These are phyloP conservation scores for Rubia yunnanensis DNA, from an alignment of 257 asterid species.

Conservation along the genomic window DNA sequence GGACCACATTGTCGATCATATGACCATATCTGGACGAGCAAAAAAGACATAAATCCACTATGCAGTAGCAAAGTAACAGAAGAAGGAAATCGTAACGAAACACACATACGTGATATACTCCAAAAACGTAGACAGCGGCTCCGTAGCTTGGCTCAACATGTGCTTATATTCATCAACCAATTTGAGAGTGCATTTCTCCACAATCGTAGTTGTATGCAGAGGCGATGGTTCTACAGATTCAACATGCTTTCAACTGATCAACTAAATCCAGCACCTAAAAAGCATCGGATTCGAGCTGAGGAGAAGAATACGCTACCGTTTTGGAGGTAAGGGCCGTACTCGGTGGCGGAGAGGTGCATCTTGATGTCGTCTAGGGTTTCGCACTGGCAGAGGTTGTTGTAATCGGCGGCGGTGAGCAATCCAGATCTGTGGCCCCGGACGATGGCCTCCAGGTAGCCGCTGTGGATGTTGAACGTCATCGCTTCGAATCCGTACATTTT, in stretches of 20 bases:
- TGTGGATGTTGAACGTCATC: slow-evolving; percentile 77
- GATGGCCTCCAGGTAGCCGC: slow-evolving; percentile 89
- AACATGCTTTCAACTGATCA: background rate
- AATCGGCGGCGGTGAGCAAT: slow-evolving; percentile 83
- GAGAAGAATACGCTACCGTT: slow-evolving; percentile 35
- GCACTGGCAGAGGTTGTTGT: slow-evolving; percentile 89
- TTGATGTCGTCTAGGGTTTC: slow-evolving; percentile 83
- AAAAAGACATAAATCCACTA: slow-evolving; percentile 1
- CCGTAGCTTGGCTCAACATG: slow-evolving; percentile 90
- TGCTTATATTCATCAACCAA: slow-evolving; percentile 86
- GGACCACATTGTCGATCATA: slow-evolving; percentile 92
- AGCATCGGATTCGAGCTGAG: background rate
- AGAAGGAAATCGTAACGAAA: background rate
- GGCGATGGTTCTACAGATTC: slow-evolving; percentile 82
- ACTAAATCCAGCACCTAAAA: background rate
- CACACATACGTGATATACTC: slow-evolving; percentile 70
- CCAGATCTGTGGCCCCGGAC: slow-evolving; percentile 88
- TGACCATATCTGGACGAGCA: slow-evolving; percentile 60
- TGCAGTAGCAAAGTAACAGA: background rate
- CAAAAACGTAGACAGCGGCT: slow-evolving; percentile 76
- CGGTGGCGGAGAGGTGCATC: slow-evolving; percentile 95
- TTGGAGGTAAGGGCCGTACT: slow-evolving; percentile 85
- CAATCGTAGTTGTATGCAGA: slow-evolving; percentile 81
- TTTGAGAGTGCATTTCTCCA: slow-evolving; percentile 95
- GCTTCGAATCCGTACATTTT: slow-evolving; percentile 98